Base-by-base conservation (phyloP, 2,329 filamentous ascomycete species). In the Botrytis cinerea region DNA sequence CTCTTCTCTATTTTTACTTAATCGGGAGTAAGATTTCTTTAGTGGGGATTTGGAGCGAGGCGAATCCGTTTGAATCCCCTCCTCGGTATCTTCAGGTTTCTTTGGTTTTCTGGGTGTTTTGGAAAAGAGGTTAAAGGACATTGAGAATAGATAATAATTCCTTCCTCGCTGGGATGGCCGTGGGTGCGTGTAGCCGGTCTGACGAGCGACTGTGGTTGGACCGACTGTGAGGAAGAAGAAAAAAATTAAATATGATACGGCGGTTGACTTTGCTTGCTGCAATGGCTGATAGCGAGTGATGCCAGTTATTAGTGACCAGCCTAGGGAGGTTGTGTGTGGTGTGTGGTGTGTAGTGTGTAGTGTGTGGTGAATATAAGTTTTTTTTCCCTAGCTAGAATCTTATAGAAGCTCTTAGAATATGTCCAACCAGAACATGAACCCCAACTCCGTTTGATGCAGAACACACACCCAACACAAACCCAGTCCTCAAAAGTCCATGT, bases 71-170 rank as follows among this genome's bases (percentile, higher is more conserved):
- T 72, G 72, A 57, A 73, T 62, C 59, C 79, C 78, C 72, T 80
- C 78, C 74, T 79, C 78, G 69, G 74, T 77, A 61, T 75, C 72
- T 61, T 78, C 60, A 40, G 77, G 72, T 75, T 80, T 80, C 74
- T 80, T 80, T n/a, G 79, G 71, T 76, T 81, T 82, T 76, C 80
- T 81, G 64, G 78, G 75, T 69, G 78, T 76, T 75, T 80, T 81
- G 63, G 79, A 80, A 76, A 81, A 81, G 80, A 81, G 76, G 78
- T 81, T 80, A 62, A 73, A 73, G 28, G 71, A 73, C 71, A 72
- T 72, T 72, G 71, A 72, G 71, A 72, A 68, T 68, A 48, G 51
- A 68, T 57, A 57, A 60, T 48, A 59, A 68, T 68, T 72, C 71
- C 71, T 28, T 28, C 28, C 28, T n/a, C 71, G 28, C 71, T 72